These are phyloP conservation scores for Cucumis melo DNA, from an alignment of 306 rosid species.

Conservation along the genomic window DNA sequence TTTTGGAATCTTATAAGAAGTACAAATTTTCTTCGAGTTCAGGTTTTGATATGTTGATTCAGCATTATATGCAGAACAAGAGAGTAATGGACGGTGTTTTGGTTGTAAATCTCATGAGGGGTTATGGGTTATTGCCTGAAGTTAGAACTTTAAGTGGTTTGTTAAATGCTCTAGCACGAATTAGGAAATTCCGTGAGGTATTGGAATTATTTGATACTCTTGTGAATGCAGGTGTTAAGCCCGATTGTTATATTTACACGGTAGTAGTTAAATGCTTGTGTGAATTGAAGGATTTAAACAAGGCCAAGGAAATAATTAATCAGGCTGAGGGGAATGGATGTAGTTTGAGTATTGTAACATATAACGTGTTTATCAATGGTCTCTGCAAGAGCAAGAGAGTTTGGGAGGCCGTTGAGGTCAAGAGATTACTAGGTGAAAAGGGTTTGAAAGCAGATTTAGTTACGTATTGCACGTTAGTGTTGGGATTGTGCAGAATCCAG, in stretches of 20 bases:
- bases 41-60: conserved; percentile 79
- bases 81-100: conserved; percentile 38
- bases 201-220: conserved; percentile 52
- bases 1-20: conserved; percentile 25
- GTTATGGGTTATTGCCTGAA: conserved; percentile 41
- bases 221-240: conserved; percentile 44
- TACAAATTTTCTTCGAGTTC: conserved; percentile 30
- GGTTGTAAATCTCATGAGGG: conserved; percentile 48
- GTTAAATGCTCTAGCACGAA: conserved; percentile 52
- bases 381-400: conserved; percentile 50
- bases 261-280: conserved; percentile 50
- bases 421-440: conserved; percentile 35
- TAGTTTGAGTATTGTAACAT: conserved; percentile 38
- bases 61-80: conserved; percentile 37
- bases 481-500: conserved; percentile 59
- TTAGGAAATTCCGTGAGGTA: conserved; percentile 45
- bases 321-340: conserved; percentile 43
- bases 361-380: conserved; percentile 67
- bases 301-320: conserved; percentile 50
- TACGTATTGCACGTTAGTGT: conserved; percentile 58
- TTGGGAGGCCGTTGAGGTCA: conserved; percentile 59
- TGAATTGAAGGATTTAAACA: conserved; percentile 50
- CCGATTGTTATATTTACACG: conserved; percentile 54
- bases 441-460: conserved; percentile 63
- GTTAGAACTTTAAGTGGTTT: conserved; percentile 73